Percentiles rank a stretch among this genome's conserved stretches.
Conservation (phyloP, 169 alveolate genomes). For the Plasmodium sp. region DNA sequence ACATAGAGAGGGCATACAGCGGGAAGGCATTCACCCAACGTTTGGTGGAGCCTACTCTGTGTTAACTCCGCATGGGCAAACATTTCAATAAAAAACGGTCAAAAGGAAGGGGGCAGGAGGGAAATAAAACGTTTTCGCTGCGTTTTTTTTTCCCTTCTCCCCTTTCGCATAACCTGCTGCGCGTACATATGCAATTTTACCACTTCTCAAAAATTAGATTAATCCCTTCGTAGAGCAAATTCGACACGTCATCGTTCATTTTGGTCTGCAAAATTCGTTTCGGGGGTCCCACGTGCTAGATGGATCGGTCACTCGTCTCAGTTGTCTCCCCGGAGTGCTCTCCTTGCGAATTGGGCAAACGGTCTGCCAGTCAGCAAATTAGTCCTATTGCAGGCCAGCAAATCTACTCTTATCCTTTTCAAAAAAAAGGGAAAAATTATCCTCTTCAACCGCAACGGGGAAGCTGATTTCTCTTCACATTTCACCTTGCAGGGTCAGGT, state of each 20-base stretch:
- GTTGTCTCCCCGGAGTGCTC: background rate
- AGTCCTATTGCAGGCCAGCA: background rate
- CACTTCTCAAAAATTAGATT: conserved; percentile 57
- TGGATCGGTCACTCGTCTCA: background rate
- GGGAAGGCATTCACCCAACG: background rate
- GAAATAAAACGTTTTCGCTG: background rate
- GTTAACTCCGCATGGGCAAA: background rate
- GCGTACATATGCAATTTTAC: background rate
- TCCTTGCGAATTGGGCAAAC: background rate
- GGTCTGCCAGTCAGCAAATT: background rate
- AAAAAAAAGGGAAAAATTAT: background rate
- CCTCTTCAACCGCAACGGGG: background rate
- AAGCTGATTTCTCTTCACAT: background rate
- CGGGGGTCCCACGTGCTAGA: background rate
- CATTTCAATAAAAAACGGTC: background rate
- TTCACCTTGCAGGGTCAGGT: background rate
- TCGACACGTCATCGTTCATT: conserved; percentile 34
- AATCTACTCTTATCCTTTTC: background rate
- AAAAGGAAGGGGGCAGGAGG: background rate
- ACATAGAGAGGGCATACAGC: background rate
- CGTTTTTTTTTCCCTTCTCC: background rate
- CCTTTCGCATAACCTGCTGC: background rate
- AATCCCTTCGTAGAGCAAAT: conserved; percentile 48
- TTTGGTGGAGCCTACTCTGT: background rate
- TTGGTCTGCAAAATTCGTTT: background rate